Percentiles rank a stretch among this genome's conserved stretches.
Evolutionary conservation across 495 filamentous ascomycete species (phyloP).

Genomic region (Tuber melanosporum): DNA sequence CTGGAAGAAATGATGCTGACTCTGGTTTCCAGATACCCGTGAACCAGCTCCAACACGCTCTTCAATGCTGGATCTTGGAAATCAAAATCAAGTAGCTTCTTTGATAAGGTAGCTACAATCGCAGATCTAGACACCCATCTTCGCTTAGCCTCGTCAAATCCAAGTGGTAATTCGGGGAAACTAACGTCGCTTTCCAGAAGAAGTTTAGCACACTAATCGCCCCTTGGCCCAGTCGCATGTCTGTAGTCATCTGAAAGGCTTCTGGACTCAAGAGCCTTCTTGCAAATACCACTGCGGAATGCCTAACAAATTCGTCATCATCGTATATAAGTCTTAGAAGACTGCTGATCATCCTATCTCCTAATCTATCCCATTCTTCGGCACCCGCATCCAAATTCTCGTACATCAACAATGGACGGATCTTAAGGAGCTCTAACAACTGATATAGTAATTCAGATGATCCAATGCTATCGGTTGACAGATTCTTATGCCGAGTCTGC

Average conservation of each 20-base stretch:
- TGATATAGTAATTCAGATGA: constrained; percentile 39
- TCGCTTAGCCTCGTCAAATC: not conserved
- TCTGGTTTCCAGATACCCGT: constrained; percentile 40
- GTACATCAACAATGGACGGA: constrained; percentile 39
- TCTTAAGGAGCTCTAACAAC: constrained; percentile 38
- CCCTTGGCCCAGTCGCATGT: constrained; percentile 17
- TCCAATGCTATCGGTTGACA: constrained; percentile 38
- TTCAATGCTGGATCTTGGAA: constrained; percentile 39
- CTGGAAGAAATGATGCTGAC: constrained; percentile 36
- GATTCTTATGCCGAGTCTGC: constrained; percentile 33
- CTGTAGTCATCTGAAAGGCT: constrained; percentile 33
- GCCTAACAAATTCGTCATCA: constrained; percentile 41
- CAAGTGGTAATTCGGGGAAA: not conserved
- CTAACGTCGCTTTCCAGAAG: constrained; percentile 40
- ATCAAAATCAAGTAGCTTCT: constrained; percentile 41
- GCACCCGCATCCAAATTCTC: constrained; percentile 26
- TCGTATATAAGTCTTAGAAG: constrained; percentile 39
- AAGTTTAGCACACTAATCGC: constrained; percentile 33
- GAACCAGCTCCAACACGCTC: constrained; percentile 40
- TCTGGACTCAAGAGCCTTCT: constrained; percentile 34
- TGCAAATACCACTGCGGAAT: constrained; percentile 37
- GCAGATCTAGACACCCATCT: constrained; percentile 18
- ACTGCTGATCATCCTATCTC: constrained; percentile 36
- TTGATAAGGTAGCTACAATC: constrained; percentile 37
- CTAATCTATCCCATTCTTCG: constrained; percentile 30